A percentile compares a stretch with the other conserved stretches of the same genome.
phyloP scores from a whole-genome alignment of 225 moss, liverwort and hornwort genomes.

The Pseudoscleropodium purum region DNA sequence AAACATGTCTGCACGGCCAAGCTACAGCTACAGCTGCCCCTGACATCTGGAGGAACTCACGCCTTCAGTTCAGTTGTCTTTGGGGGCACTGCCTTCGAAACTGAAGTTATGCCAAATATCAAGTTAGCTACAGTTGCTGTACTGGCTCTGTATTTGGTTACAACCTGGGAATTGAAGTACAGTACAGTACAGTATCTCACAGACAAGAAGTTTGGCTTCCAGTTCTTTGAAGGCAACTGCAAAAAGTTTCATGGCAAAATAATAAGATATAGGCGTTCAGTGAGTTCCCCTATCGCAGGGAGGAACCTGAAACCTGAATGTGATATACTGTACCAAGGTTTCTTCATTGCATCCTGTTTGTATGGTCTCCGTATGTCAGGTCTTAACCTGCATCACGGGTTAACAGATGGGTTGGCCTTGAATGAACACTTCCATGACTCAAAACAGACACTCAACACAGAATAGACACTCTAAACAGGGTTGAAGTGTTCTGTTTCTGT shows the following conservation, averaged over 20 bases:
- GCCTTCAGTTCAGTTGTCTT: background rate
- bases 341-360: too few species aligned
- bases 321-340: too few species aligned
- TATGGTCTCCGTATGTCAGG: too few species aligned
- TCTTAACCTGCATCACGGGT: too few species aligned
- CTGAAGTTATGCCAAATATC: background rate
- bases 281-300: too few species aligned
- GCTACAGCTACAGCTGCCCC: background rate
- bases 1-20: background rate
- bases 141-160: background rate
- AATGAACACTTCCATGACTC: too few species aligned
- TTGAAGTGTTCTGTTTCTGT: background rate
- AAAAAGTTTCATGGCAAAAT: background rate
- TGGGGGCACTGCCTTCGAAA: background rate
- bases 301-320: too few species aligned
- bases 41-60: background rate
- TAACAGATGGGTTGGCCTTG: background rate
- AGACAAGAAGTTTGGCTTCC: background rate
- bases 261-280: too few species aligned
- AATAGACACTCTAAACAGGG: fast-evolving
- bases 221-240: background rate
- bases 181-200: too few species aligned
- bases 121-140: background rate
- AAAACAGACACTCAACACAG: too few species aligned
- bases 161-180: background rate